Base-by-base conservation (phyloP, 768 basidiomycete species). In the Calocybe cyanea region DNA sequence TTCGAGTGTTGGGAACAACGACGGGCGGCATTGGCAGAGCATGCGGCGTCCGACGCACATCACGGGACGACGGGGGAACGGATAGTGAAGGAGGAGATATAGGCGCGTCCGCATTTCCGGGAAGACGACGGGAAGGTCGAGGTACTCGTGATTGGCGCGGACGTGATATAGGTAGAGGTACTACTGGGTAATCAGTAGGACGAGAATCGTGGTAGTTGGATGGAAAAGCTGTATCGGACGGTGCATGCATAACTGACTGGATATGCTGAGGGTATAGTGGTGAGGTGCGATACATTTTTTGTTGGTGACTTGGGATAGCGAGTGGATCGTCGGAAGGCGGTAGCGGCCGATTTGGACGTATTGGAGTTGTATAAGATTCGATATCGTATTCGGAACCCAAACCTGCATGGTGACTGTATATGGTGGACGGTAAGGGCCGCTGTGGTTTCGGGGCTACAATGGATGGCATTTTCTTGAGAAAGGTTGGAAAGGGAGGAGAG, bases 21-120 rank as follows among this genome's bases (percentile, higher is more conserved):
- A 11, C 25, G 25, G 25, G 11, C 25, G 25, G n/a, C n/a, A n/a
- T n/a, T n/a, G n/a, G n/a, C n/a, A n/a, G n/a, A n/a, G n/a, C n/a
- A n/a, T n/a, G n/a, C n/a, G n/a, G n/a, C n/a, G n/a, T n/a, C n/a
- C n/a, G n/a, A n/a, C n/a, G n/a, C n/a, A n/a, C n/a, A 30, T 41
- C 19, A 25, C 34, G 7, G 17, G 13, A n/a, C 34, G 34, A 14
- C 17, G 34, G 7, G n/a, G 34, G 13, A n/a, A 35, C 5, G 7
- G 34, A n/a, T 6, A 6, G 17, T 35, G 14, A 14, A 6, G 25
- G 34, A 23, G 43, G 43, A 37, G 32, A 10, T 23, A 23, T 10
- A 34, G 17, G 17, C 13, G 17, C 79, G 81, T 80, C 81, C n/a
- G n/a, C n/a, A 81, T 25, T 76, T 62, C 74, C 76, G 20, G 72